phyloP scores from a whole-genome alignment of 2,329 filamentous ascomycete species.

The Microcyclospora pomicola region DNA sequence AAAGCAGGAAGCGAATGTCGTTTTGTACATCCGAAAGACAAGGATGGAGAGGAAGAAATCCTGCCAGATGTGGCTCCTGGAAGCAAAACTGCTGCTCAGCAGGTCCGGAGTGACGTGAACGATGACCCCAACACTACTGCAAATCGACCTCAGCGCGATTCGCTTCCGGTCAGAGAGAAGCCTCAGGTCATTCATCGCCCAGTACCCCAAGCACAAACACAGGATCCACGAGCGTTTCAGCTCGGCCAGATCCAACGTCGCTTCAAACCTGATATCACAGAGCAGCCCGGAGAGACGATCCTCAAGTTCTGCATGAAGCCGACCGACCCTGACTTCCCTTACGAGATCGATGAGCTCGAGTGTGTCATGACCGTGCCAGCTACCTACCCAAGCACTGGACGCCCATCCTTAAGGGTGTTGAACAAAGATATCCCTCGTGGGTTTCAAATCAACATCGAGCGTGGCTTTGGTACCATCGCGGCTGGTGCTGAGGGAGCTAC shows the following conservation, averaged over 20 bases:
- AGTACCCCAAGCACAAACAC: slow-evolving; percentile 47
- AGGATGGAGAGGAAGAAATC: slow-evolving; percentile 6
- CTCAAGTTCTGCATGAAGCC: slow-evolving; percentile 53
- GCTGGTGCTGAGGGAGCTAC: slow-evolving; percentile 41
- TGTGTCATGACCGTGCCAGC: slow-evolving; percentile 54
- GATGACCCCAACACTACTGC: too few relatives aligned
- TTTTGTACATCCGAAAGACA: slow-evolving; percentile 32
- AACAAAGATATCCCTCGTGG: slow-evolving; percentile 59
- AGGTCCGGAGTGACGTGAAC: too few relatives aligned
- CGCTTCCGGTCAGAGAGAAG: too few relatives aligned
- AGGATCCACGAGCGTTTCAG: slow-evolving; percentile 61
- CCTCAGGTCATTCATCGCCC: slow-evolving; percentile 46
- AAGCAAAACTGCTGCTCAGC: too few relatives aligned
- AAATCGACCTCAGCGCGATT: too few relatives aligned
- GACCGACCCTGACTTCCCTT: slow-evolving; percentile 74
- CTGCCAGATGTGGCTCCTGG: too few relatives aligned
- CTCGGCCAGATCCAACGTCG: slow-evolving; percentile 57
- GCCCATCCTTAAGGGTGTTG: slow-evolving; percentile 47
- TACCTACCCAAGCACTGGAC: slow-evolving; percentile 43
- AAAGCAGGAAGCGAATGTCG: slow-evolving; percentile 38
- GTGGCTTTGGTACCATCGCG: slow-evolving; percentile 55
- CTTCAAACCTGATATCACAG: slow-evolving; percentile 40
- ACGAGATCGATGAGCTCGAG: slow-evolving; percentile 55
- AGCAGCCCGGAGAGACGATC: slow-evolving; percentile 38
- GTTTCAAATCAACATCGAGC: slow-evolving; percentile 64